phyloP scores from a whole-genome alignment of 192 early-diverging fungal genomes.

The Podila clonocystis region DNA sequence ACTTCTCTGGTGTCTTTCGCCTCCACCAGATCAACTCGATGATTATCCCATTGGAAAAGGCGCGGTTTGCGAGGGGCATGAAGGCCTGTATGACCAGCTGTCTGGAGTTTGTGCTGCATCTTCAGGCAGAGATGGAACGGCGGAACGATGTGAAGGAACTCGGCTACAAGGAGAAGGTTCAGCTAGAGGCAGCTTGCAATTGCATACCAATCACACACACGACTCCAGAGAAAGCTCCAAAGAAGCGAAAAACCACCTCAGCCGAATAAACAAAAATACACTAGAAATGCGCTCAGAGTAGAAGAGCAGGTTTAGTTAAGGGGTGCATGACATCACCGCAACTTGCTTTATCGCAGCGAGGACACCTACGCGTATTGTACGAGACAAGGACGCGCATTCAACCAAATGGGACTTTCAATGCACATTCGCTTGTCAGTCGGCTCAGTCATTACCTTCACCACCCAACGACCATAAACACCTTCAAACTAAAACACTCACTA shows the following conservation, averaged over 20 bases:
- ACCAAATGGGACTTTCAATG: no score
- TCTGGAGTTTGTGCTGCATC: constrained; percentile 1
- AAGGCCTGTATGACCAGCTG: neutral
- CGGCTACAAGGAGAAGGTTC: neutral
- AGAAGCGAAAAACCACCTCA: neutral
- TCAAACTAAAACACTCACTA: no score
- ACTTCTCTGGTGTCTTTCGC: constrained; percentile 2
- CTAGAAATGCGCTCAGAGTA: no score
- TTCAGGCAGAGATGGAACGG: constrained; percentile 2
- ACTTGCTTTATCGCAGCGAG: no score
- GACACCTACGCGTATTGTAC: no score
- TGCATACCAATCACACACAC: neutral
- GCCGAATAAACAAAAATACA: no score
- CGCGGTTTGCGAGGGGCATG: neutral
- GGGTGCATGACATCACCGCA: no score
- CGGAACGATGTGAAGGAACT: neutral
- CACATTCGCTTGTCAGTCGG: no score
- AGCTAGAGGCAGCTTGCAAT: constrained; percentile 1
- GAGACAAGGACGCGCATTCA: no score
- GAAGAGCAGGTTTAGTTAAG: no score
- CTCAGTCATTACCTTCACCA: no score
- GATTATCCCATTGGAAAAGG: constrained; percentile 1
- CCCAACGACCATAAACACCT: no score
- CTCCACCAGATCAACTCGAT: constrained; percentile 2
- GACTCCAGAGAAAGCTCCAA: constrained; percentile 3